Conservation (phyloP, 2,329 filamentous ascomycete species). For the Pseudocercospora pini-densiflorae region DNA sequence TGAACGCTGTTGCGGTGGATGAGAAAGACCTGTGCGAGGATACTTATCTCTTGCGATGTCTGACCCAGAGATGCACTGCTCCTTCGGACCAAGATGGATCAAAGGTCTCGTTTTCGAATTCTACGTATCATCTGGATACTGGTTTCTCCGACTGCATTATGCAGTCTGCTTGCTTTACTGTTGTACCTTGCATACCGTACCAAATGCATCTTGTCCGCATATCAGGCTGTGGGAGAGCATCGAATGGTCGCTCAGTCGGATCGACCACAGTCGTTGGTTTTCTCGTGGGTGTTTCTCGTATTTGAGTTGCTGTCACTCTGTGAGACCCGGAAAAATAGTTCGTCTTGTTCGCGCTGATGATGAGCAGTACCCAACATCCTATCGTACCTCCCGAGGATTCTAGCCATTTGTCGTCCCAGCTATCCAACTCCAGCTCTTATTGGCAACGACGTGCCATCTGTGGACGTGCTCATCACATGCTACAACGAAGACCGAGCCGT, state of each 20-base stretch:
- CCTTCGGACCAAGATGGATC: neutral
- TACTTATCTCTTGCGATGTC: neutral
- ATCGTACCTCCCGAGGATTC: neutral
- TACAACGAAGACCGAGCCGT: conserved; percentile 50
- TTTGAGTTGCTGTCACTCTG: neutral
- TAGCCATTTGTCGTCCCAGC: neutral
- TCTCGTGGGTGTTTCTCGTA: neutral
- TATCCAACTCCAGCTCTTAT: neutral
- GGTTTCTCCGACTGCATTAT: conserved; percentile 3
- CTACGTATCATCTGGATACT: conserved; percentile 3
- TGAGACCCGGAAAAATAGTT: neutral
- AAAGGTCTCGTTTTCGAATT: neutral
- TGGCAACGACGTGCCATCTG: conserved; percentile 42
- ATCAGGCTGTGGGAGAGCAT: neutral
- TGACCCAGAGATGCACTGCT: neutral
- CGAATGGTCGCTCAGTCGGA: neutral
- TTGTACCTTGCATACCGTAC: neutral
- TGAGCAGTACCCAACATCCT: neutral
- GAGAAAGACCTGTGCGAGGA: neutral
- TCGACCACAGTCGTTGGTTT: neutral
- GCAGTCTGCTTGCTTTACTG: neutral
- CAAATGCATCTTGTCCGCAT: neutral
- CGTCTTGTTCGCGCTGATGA: neutral
- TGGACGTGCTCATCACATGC: conserved; percentile 51
- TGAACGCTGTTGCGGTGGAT: neutral